Percentiles rank a stretch among this genome's conserved stretches.
phyloP scores from a whole-genome alignment of 306 rosid genomes.

The Sicyos edulis region DNA sequence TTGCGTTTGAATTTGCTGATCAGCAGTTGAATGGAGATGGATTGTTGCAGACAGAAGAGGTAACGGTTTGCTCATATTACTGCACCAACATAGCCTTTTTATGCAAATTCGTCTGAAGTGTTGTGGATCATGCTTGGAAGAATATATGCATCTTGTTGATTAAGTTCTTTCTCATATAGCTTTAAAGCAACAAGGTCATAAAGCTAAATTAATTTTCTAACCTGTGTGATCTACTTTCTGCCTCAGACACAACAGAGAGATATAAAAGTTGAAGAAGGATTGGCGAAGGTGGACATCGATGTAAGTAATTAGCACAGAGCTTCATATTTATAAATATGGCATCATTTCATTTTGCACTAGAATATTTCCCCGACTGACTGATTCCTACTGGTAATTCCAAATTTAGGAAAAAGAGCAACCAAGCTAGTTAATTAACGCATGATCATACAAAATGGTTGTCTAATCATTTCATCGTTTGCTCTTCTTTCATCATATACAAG shows the following conservation, averaged over 20 bases:
- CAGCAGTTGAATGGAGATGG: slow-evolving; percentile 30
- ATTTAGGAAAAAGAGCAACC: neutral
- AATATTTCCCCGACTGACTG: neutral
- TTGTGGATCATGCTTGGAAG: neutral
- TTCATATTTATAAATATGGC: slow-evolving; percentile 3
- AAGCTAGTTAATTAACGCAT: neutral
- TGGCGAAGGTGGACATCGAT: slow-evolving; percentile 19
- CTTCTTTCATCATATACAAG: neutral
- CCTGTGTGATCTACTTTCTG: slow-evolving; percentile 11
- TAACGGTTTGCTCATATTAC: slow-evolving; percentile 21
- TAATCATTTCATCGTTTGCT: too few relatives aligned
- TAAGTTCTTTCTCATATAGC: neutral
- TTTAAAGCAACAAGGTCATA: neutral
- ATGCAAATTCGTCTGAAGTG: neutral
- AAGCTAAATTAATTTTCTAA: neutral
- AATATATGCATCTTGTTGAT: neutral
- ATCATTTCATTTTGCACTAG: slow-evolving; percentile 8
- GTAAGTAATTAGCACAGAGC: slow-evolving; percentile 23
- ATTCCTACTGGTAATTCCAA: neutral
- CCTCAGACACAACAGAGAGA: slow-evolving; percentile 27
- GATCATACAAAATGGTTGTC: neutral
- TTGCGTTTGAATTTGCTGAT: slow-evolving; percentile 30
- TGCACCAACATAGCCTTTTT: neutral
- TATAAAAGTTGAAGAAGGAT: slow-evolving; percentile 26
- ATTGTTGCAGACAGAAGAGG: slow-evolving; percentile 47